phyloP scores from a whole-genome alignment of 305 asterid genomes.

The Fraxinus angustifolia region DNA sequence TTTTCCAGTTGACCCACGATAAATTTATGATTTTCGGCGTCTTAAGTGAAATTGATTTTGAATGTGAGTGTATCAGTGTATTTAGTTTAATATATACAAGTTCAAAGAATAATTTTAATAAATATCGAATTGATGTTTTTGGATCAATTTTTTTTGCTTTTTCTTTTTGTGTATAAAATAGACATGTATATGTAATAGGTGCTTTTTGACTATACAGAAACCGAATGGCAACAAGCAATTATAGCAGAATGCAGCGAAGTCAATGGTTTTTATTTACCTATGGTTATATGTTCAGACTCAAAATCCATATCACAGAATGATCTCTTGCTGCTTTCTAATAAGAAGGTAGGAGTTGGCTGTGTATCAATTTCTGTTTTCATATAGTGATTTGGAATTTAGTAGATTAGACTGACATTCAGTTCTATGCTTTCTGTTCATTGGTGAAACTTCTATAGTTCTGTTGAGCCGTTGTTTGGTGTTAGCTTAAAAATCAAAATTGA shows the following conservation, averaged over 20 bases:
- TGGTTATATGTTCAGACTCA: conserved; percentile 38
- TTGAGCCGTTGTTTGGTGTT: background rate
- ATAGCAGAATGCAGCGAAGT: conserved; percentile 61
- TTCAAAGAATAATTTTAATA: background rate
- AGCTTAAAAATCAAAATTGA: background rate
- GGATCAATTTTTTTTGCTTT: background rate
- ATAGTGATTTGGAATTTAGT: background rate
- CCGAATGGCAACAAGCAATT: conserved; percentile 45
- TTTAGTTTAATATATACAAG: background rate
- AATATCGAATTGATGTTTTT: background rate
- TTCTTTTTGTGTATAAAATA: conserved; percentile 1
- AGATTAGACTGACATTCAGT: background rate
- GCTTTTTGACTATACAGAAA: conserved; percentile 41
- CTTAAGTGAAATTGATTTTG: background rate
- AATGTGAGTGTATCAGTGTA: background rate
- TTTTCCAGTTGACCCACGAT: background rate
- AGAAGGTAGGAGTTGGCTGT: conserved; percentile 46
- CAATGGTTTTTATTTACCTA: conserved; percentile 69
- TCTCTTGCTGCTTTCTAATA: conserved; percentile 60
- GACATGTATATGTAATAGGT: conserved; percentile 13
- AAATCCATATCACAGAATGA: conserved; percentile 63
- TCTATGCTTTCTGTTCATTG: background rate
- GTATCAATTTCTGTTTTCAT: conserved; percentile 1
- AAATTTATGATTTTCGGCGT: background rate
- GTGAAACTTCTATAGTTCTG: background rate